These are phyloP conservation scores for Paramecium caudatum DNA, from an alignment of 73 alveolate genomes.

Conservation along the genomic window DNA sequence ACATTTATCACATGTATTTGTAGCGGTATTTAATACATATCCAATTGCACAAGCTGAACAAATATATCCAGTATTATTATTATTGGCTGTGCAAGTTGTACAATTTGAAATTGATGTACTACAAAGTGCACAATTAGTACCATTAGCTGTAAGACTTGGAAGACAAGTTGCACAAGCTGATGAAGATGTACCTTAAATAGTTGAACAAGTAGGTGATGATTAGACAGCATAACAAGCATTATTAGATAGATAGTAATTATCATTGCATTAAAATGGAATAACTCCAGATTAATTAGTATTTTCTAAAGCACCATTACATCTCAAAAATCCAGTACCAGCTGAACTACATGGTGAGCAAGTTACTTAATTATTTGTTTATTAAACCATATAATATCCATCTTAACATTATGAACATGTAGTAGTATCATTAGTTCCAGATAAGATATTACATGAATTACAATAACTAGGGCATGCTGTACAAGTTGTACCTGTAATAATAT, in stretches of 20 bases:
- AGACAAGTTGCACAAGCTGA: neutral
- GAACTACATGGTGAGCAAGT: neutral
- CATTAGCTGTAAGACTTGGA: neutral
- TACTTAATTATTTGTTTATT: neutral
- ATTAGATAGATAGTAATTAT: neutral
- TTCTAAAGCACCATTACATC: constrained; percentile 16
- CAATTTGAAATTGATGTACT: neutral
- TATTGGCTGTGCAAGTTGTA: neutral
- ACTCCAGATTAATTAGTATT: neutral
- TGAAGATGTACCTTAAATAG: neutral
- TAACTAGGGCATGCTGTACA: neutral
- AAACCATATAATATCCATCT: constrained; percentile 37
- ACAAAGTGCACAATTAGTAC: neutral
- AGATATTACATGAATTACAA: neutral
- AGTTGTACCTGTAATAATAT: neutral
- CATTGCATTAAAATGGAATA: neutral
- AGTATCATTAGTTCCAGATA: neutral
- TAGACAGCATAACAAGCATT: neutral
- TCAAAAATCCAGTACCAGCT: neutral
- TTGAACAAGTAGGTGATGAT: neutral
- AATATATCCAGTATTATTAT: neutral
- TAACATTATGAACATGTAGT: neutral
- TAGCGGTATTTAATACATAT: neutral
- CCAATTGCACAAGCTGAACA: neutral
- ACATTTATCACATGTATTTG: neutral